These are phyloP conservation scores for Phellopilus nigrolimitatus DNA, from an alignment of 1,284 basidiomycete genomes.

Conservation along the genomic window DNA sequence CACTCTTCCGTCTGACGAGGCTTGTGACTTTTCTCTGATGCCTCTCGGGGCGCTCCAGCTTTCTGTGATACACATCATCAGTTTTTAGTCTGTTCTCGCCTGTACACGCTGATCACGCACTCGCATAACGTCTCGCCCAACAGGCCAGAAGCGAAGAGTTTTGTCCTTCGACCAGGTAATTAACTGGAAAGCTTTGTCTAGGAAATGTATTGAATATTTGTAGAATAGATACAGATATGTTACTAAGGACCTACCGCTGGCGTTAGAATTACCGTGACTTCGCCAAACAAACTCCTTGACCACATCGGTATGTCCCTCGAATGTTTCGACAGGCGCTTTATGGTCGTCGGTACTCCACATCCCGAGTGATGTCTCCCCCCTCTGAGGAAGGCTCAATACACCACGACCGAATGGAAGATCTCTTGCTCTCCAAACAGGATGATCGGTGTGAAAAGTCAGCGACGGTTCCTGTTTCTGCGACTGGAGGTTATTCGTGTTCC, in stretches of 20 bases:
- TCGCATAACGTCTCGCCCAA: conserved; percentile 68
- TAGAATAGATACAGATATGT: conserved; percentile 10
- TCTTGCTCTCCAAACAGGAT: conserved; percentile 93
- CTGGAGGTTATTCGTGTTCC: conserved; percentile 48
- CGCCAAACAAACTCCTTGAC: conserved; percentile 99
- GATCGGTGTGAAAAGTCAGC: conserved; percentile 65
- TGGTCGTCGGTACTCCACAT: conserved; percentile 67
- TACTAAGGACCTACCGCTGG: conserved; percentile 34
- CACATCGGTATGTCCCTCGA: conserved; percentile 88
- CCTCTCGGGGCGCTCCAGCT: conserved; percentile 21
- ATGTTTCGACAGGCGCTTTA: conserved; percentile 61
- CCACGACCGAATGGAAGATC: conserved; percentile 92
- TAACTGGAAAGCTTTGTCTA: conserved; percentile 80
- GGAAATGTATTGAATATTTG: conserved; percentile 27
- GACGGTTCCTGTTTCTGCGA: conserved; percentile 38
- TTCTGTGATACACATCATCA: conserved; percentile 19
- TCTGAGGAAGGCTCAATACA: conserved; percentile 84
- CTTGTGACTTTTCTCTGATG: background rate
- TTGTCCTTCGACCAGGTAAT: conserved; percentile 98
- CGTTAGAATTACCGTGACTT: conserved; percentile 38
- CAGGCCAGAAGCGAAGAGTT: conserved; percentile 88
- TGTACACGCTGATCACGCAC: no score
- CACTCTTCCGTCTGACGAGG: conserved; percentile 24
- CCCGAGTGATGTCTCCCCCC: conserved; percentile 80
- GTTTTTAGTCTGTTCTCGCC: no score